A percentile compares a stretch with the other conserved stretches of the same genome.
Evolutionary conservation across 1,284 basidiomycete species (phyloP).

Genomic region (Apiotrichum domesticum): DNA sequence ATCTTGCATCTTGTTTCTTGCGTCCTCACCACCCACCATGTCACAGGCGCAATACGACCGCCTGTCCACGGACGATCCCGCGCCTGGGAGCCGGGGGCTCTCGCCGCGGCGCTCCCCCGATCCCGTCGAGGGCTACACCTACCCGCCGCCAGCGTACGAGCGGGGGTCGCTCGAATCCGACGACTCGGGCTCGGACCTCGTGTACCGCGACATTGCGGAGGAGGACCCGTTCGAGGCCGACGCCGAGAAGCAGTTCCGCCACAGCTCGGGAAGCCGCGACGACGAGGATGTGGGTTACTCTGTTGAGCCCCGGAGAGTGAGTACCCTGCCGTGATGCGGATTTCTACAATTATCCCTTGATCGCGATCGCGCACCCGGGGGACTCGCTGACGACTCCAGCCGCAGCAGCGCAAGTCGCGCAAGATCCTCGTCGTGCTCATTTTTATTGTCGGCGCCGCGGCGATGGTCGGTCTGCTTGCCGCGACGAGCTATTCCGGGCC

Average conservation of each 20-base stretch:
- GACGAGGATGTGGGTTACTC: constrained; percentile 27
- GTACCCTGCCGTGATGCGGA: not conserved
- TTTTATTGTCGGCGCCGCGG: constrained; percentile 33
- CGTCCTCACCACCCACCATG: constrained; percentile 2
- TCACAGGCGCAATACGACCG: constrained; percentile 10
- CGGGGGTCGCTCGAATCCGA: constrained; percentile 8
- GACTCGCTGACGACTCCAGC: constrained; percentile 14
- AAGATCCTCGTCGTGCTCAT: constrained; percentile 40
- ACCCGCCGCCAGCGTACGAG: not conserved
- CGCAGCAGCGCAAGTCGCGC: constrained; percentile 34
- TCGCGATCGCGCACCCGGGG: too few relatives aligned
- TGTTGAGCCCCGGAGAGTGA: constrained; percentile 23
- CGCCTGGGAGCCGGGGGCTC: not conserved
- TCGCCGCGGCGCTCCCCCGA: not conserved
- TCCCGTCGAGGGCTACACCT: not conserved
- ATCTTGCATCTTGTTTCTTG: too few relatives aligned
- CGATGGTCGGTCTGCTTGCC: constrained; percentile 37
- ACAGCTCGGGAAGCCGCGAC: constrained; percentile 3
- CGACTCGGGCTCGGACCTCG: constrained; percentile 21
- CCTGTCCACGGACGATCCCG: constrained; percentile 1
- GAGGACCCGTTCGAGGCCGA: constrained; percentile 29
- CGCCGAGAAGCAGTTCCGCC: constrained; percentile 29
- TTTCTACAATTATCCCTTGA: not conserved
- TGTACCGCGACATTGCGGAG: constrained; percentile 38
- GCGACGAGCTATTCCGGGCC: constrained; percentile 40